Conservation (phyloP, 106 monocot genomes). For the Ottelia alismoides region DNA sequence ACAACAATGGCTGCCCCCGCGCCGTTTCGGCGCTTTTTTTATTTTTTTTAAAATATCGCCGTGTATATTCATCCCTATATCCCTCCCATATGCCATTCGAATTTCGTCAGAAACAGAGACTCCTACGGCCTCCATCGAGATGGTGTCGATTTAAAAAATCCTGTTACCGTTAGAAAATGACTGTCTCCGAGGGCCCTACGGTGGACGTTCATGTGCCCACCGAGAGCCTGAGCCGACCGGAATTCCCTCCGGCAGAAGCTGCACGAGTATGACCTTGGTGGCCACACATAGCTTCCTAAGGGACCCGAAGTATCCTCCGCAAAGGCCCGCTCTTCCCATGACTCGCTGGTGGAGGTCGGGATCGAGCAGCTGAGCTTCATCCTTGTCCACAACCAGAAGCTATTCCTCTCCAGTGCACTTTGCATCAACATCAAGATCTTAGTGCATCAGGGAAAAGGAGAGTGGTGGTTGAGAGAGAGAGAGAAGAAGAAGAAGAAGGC, state of each 20-base stretch:
- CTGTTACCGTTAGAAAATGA: no score
- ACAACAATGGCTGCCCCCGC: no score
- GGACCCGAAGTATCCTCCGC: conserved; percentile 44
- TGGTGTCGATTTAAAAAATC: no score
- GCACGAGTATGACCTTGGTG: conserved; percentile 7
- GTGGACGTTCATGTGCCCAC: conserved; percentile 8
- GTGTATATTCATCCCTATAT: no score
- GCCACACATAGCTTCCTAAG: conserved; percentile 23
- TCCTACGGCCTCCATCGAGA: no score
- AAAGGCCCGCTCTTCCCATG: conserved; percentile 66
- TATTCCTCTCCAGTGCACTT: conserved; percentile 30
- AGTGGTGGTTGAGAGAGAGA: no score
- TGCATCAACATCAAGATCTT: conserved; percentile 2
- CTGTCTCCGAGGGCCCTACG: no score
- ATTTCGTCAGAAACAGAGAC: no score
- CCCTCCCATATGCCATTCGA: no score
- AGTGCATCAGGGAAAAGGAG: neutral
- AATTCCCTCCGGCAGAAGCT: conserved; percentile 8
- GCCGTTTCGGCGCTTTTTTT: no score
- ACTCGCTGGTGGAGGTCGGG: conserved; percentile 4
- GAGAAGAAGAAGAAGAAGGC: no score
- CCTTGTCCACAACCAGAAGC: conserved; percentile 40
- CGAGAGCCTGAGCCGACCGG: conserved; percentile 6
- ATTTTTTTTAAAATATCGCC: no score
- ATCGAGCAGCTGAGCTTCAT: conserved; percentile 15